Evolutionary conservation across 2,329 filamentous ascomycete species (phyloP), one percentile per base, ranked within the genome.

Genomic region (Lasiodiplodia hormozganensis): DNA sequence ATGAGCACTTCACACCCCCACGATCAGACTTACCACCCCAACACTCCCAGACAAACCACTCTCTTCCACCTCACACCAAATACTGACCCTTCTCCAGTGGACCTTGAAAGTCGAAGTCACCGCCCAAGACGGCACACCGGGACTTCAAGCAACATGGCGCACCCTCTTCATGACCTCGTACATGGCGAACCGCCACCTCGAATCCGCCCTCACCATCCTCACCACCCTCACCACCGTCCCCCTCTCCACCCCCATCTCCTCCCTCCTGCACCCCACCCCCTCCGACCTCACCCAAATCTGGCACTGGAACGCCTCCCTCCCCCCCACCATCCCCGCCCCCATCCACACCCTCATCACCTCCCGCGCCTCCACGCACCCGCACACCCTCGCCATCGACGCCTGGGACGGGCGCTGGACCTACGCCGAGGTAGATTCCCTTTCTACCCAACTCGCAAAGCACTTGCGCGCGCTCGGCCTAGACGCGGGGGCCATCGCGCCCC

Each of bases 361-460:
- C 65, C 80, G 76, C 72, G 78, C 79, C 16, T 70, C 70, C 51
- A 69, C 72, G 12, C 70, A 76, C 16, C 77, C 79, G 0, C 72
- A 79, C 2, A 80, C 80, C 66, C 70, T 78, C 5, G 84, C 85
- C 31, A 78, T 86, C n/a, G 74, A 82, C 67, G 84, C 84, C 0
- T 86, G 83, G 83, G 85, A 86, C 69, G 84, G 85, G 40, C 73
- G 74, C 66, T 79, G 85, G 65, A 85, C 82, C 2, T 86, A 86
- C 69, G 66, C 73, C 43, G 79, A 85, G 57, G 75, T 86, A 2
- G 82, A 85, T 4, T 3, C 49, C n/a, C 62, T 56, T 57, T 65
- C 67, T 1, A 28, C 47, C 3, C 53, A 25, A 0, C 49, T 69
- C 7, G 67, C 67, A 1, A 28, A 12, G 3, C 53, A 51, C 21